Evolutionary conservation across 2,329 filamentous ascomycete species (phyloP), one percentile per base, ranked within the genome.

Genomic region (Pseudogymnoascus sp.): DNA sequence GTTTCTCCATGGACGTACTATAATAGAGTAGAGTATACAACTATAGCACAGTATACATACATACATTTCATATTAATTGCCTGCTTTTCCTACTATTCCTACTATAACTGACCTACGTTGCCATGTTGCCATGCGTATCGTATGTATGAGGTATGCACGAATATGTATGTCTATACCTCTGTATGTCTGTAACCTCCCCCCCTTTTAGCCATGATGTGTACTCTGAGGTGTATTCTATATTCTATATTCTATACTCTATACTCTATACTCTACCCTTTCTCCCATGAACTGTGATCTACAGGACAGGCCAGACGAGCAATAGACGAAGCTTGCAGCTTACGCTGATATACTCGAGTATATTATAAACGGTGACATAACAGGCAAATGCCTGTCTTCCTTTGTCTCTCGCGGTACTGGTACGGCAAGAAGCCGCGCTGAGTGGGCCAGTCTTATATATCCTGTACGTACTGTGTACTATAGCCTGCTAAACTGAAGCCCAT

Each of bases 1-100:
- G 51, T 57, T 57, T 57, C 28, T 62, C 61, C 61, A 62, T 62
- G 6, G 61, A 51, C 37, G 25, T 25, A 21, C 37, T 62, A 45
- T 36, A 34, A 34, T 34, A 34, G 31, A 34, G 28, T 31, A 31
- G 28, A 31, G 10, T 31, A 31, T 31, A 62, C 28, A 61, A 61
- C 19, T 43, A 45, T 34, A 62, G 34, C 28, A 8, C 10, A 31
- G 28, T 10, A 31, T 10, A 31, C 28, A 31, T 31, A 8, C 28
- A 31, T 31, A 31, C 34, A 5, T 13, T 13, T 13, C 28, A 57
- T 57, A 57, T 57, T 57, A 57, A 57, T 34, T 57, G 51, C n/a
- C 25, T 31, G 48, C 6, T 31, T 31, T 54, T 19, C 41, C 19
- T 51, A 6, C 13, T n/a, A 51, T n/a, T 19, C 10, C n/a, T 23